Conservation (phyloP, 495 filamentous ascomycete species). For the Jackrogersella multiformis region DNA sequence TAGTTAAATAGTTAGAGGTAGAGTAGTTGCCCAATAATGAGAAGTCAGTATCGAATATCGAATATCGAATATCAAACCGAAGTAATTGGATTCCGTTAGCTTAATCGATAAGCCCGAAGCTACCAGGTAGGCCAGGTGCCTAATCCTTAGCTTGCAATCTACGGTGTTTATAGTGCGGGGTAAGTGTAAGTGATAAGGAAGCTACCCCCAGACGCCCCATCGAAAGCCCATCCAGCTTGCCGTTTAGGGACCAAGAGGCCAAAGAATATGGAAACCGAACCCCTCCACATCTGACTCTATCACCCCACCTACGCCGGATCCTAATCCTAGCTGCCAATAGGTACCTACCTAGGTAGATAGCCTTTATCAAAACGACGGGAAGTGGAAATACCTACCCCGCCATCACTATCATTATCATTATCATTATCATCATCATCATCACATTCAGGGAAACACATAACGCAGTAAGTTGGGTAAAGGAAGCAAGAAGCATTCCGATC, state of each 20-base stretch:
- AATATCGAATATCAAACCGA: too few relatives aligned
- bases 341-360: too few relatives aligned
- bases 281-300: constrained; percentile 11
- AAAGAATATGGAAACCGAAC: constrained; percentile 15
- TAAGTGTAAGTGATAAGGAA: constrained; percentile 13
- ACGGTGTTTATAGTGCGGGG: constrained; percentile 38
- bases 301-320: constrained; percentile 7
- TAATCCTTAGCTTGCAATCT: constrained; percentile 5
- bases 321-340: background rate
- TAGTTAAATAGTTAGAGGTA: background rate
- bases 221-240: constrained; percentile 15
- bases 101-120: constrained; percentile 34
- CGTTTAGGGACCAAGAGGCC: constrained; percentile 15
- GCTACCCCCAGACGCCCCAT: constrained; percentile 22
- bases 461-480: background rate
- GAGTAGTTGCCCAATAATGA: constrained; percentile 5
- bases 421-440: background rate
- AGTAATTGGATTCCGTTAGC: constrained; percentile 23
- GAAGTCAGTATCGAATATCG: background rate
- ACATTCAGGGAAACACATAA: background rate
- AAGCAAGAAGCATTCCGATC: background rate
- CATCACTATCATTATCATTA: constrained; percentile 11
- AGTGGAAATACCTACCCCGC: constrained; percentile 33
- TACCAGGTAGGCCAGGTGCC: background rate
- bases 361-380: constrained; percentile 6